Evolutionary conservation across 257 asterid species (phyloP), one percentile per base, ranked within the genome.

Genomic region (Plantago ovata): DNA sequence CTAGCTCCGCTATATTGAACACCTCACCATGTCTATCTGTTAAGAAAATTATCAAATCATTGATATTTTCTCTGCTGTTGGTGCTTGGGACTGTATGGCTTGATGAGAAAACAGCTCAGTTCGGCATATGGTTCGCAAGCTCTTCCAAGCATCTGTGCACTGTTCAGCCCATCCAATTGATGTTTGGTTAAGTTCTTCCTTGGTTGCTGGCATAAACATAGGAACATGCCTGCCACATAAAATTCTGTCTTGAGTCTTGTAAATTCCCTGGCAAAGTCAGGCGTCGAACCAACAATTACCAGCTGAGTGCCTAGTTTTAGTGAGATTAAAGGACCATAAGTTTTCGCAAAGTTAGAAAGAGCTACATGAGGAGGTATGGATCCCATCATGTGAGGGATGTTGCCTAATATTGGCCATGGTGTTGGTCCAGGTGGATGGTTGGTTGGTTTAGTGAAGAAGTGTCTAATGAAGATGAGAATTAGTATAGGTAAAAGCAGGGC

Each of bases 351-450:
- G 3, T 52, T 51, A 44, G 78, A 13, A 6, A 82, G 64, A 10
- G 67, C 7, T 6, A 74, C 13, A 11, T 71, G 82, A 51, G n/a
- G n/a, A n/a, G 68, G 45, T 36, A 20, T 32, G 22, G 60, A 56
- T 20, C 13, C 19, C 6, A 50, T 58, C 54, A 71, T 33, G 48
- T 62, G 68, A 47, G 28, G 52, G 38, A 83, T 53, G 22, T 71
- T 75, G 59, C 78, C 73, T 14, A 80, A 1, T 53, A 79, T 15
- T 7, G 87, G 87, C 83, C 82, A 77, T 66, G 81, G 71, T 36
- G 63, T 60, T 64, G 91, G 91, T 21, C 84, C 84, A 20, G 84
- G 83, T 22, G 89, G 86, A 52, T 76, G 72, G 2, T 49, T 62
- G 1, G 67, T 60, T 3, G 54, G 8, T 5, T 42, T 42, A 13